Conservation (phyloP, 495 filamentous ascomycete species). For the Neurospora sp. region DNA sequence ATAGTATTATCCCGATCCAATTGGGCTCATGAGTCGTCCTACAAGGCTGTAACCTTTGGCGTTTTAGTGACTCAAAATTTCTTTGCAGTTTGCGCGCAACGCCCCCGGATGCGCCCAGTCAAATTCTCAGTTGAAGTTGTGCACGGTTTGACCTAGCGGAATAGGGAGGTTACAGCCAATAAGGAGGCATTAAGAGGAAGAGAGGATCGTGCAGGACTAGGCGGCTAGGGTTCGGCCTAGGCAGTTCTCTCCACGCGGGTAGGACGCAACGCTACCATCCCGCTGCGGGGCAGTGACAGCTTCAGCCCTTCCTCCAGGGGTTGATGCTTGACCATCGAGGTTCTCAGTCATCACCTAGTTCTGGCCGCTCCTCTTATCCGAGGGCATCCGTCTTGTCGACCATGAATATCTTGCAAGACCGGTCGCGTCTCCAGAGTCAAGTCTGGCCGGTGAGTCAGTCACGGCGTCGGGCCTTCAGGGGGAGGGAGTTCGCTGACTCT, state of each 20-base stretch:
- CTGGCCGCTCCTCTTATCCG: neutral
- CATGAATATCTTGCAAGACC: too few relatives aligned
- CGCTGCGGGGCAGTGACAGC: neutral
- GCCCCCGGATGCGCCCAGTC: neutral
- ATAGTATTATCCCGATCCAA: neutral
- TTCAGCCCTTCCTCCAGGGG: neutral
- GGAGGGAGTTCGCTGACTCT: too few relatives aligned
- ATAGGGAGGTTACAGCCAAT: neutral
- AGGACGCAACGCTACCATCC: neutral
- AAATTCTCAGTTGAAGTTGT: neutral
- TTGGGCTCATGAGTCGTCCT: neutral
- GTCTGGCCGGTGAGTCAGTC: too few relatives aligned
- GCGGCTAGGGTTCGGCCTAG: neutral
- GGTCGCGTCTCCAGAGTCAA: too few relatives aligned
- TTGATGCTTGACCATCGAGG: neutral
- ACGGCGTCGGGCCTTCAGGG: too few relatives aligned
- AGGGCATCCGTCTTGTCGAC: too few relatives aligned
- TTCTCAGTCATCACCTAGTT: neutral
- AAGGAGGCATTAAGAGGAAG: too few relatives aligned
- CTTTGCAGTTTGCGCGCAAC: neutral
- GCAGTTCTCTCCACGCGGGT: neutral
- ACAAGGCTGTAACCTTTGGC: neutral
- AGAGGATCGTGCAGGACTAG: neutral
- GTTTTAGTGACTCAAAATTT: neutral
- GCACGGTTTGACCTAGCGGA: accelerated